Base-by-base conservation (phyloP, 2,329 filamentous ascomycete species). In the Cercospora janseana region DNA sequence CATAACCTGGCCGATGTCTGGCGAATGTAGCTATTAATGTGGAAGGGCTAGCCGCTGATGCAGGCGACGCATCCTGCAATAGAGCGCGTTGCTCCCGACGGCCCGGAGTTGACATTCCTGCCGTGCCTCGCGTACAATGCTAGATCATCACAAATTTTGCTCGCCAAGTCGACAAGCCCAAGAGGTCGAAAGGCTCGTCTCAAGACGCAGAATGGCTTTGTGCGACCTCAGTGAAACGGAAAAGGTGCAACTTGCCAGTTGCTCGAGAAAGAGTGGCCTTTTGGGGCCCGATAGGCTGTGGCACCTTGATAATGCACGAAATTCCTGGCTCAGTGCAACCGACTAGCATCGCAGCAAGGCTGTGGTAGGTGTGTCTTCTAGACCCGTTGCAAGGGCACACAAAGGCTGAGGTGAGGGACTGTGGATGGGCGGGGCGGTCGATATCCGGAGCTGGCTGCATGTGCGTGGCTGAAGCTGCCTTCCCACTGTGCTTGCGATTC, bases 1-100 rank as follows among this genome's bases (percentile, higher is more conserved):
- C 54, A 52, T 71, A 70, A 27, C 62, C 65, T 2, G 70, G 65
- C 41, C 68, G 63, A 28, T 67, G 64, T 54, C 60, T 52, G 35
- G 51, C 24, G 7, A 61, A 56, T 18, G 44, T 46, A 13, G 45
- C 32, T 3, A 24, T 16, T 27, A 27, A 37, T n/a, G 35, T 24
- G 15, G 35, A n/a, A n/a, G 47, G 21, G 12, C 31, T 51, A 15
- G 42, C 24, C 13, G 40, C 40, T 23, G 41, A 32, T 5, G 28
- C n/a, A 13, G 51, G 51, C 15, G 48, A 51, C 20, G 43, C 51
- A 32, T 58, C 57, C 4, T 54, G 49, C 21, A 56, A 27, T 13
- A 58, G 55, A 2, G 50, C 51, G n/a, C 47, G 55, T 37, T 51
- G 51, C 41, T 55, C 55, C 2, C 51, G 46, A 23, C 38, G 44